Percentiles rank a stretch among this genome's conserved stretches.
Conservation (phyloP, 768 basidiomycete species). For the Collybiopsis confluens region DNA sequence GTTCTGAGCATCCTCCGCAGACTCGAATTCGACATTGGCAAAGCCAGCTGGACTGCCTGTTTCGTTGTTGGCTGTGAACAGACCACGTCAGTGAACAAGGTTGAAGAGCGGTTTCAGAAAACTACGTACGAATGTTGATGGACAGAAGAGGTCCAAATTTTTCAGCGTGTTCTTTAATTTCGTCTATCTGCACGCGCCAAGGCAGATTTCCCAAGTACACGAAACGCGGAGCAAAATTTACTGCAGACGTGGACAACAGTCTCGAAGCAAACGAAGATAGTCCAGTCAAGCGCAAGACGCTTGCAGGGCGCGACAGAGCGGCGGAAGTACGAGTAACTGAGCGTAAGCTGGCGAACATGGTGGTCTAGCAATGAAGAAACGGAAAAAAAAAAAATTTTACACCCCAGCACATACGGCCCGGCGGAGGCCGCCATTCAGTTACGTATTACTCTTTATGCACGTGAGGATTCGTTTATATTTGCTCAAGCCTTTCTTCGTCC, state of each 20-base stretch:
- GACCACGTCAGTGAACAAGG: background rate
- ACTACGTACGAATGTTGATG: conserved; percentile 5
- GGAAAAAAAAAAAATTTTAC: too few species aligned
- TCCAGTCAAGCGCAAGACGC: background rate
- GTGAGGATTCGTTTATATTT: too few species aligned
- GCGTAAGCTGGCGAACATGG: background rate
- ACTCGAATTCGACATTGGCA: conserved; percentile 3
- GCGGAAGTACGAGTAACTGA: background rate
- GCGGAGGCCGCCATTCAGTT: too few species aligned
- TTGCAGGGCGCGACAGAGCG: background rate
- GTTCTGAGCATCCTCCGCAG: background rate
- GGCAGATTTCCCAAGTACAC: conserved; percentile 5
- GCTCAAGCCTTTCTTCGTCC: conserved; percentile 3
- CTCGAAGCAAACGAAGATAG: background rate
- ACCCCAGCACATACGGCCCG: too few species aligned
- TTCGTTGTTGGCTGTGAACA: background rate
- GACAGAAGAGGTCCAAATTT: background rate
- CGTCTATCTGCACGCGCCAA: conserved; percentile 2
- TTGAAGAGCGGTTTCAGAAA: background rate
- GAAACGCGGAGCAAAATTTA: background rate
- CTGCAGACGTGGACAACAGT: background rate
- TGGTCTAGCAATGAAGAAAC: background rate
- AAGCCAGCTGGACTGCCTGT: background rate
- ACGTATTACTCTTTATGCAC: too few species aligned
- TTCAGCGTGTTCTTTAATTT: conserved; percentile 4